Base-by-base conservation (phyloP, 371 early-diverging fungal species). In the Paraphysoderma sedebokerense region DNA sequence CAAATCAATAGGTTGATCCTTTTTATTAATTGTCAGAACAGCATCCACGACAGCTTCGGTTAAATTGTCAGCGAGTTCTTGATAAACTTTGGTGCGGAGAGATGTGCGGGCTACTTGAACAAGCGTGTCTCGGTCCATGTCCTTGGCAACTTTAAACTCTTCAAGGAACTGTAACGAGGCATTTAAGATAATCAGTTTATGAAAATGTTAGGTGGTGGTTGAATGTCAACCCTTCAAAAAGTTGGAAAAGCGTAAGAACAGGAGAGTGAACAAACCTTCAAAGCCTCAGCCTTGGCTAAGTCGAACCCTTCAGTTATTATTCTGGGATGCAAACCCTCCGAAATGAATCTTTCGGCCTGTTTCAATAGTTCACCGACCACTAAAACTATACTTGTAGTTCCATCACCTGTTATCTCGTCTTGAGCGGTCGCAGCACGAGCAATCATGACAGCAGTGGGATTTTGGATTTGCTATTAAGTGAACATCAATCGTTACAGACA, bases 391-490 rank as follows among this genome's bases (percentile, higher is more conserved):
- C 96, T 84, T 13, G 98, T 95, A 8, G 98, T 97, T 41, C 99
- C 99, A 58, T 99, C 99, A 47, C 99, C 99, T 32, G 92, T 91
- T 44, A 96, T 82, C 54, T 93, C 92, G 65, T 97, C 97, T 68
- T 98, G 95, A 28, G 98, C 98, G 31, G 89, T 87, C 9, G 98
- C 98, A 29, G 98, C 91, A 47, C 96, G 84, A 26, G 98, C 98
- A 58, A 99, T 95, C 87, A 99, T 92, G 48, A 91, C 85, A 35
- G 99, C 96, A 6, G 98, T 98, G 22, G 99, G 99, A 69, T 99
- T 93, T 76, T 95, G 93, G 65, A 99, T 97, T 90, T 97, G 96
- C 89, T 88, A 59, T 35, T 33, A 20, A 45, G 42, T n/a, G 27
- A 52, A 46, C 41, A 31, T 47, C 47, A 12, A 2, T 30, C 34